Evolutionary conservation across 139 green algal genomes (phyloP).

Genomic region (Chlorella sorokiniana): DNA sequence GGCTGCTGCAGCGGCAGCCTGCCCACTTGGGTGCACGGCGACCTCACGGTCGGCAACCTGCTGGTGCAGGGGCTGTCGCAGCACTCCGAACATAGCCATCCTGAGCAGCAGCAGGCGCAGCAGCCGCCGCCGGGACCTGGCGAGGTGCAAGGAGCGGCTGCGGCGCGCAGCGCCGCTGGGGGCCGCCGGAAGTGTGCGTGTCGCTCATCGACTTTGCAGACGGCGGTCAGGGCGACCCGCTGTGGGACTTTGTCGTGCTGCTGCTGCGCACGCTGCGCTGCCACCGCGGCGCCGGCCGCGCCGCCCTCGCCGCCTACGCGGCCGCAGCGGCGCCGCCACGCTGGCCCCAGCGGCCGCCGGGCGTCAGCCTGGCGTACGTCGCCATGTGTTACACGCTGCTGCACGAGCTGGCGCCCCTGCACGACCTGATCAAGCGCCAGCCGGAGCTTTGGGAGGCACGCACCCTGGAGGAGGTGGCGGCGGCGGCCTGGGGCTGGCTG

Average conservation of each 20-base stretch:
- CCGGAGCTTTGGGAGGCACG: slow-evolving; percentile 37
- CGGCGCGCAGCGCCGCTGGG: not conserved
- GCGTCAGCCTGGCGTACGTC: slow-evolving; percentile 20
- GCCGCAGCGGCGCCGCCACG: not conserved
- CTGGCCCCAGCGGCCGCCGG: not conserved
- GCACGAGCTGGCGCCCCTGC: slow-evolving; percentile 43
- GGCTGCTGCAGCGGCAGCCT: not conserved
- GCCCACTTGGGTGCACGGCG: slow-evolving; percentile 42
- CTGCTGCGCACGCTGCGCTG: slow-evolving; percentile 23
- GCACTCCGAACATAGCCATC: too few species aligned
- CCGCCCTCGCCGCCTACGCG: slow-evolving; percentile 5
- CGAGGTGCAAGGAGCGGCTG: not conserved
- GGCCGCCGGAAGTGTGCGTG: not conserved
- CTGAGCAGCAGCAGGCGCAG: not conserved
- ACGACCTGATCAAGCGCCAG: slow-evolving; percentile 20
- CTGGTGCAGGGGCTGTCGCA: not conserved
- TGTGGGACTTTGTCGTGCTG: slow-evolving; percentile 51
- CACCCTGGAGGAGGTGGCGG: slow-evolving; percentile 8
- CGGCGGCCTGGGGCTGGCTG: slow-evolving; percentile 15
- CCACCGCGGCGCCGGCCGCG: not conserved
- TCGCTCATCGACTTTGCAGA: slow-evolving; percentile 54
- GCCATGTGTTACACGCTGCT: slow-evolving; percentile 51
- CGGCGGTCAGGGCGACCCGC: slow-evolving; percentile 47
- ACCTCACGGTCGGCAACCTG: slow-evolving; percentile 49
- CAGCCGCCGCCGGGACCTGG: not conserved